Percentiles rank a stretch among this genome's conserved stretches.
Evolutionary conservation across 257 asterid species (phyloP).

Genomic region (Agastache rugosa): DNA sequence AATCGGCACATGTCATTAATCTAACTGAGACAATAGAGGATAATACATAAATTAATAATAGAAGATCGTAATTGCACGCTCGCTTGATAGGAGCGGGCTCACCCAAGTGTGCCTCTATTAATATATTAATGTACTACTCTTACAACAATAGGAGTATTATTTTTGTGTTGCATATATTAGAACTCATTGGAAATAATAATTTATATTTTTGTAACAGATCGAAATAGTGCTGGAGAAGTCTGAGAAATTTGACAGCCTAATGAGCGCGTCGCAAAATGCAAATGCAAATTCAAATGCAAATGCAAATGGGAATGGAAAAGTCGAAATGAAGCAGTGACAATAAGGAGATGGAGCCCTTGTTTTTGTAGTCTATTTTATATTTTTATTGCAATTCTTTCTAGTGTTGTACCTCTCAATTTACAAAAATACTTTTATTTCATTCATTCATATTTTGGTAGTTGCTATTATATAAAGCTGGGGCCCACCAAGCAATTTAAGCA

Average conservation of each 20-base stretch:
- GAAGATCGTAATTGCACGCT: too few species aligned
- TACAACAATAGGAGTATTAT: too few species aligned
- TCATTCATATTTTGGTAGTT: constrained; percentile 32
- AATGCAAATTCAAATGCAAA: background rate
- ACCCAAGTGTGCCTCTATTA: too few species aligned
- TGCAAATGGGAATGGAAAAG: constrained; percentile 34
- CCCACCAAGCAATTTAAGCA: constrained; percentile 25
- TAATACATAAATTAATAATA: too few species aligned
- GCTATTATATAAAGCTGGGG: constrained; percentile 29
- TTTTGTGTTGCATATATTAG: too few species aligned
- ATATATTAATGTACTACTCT: too few species aligned
- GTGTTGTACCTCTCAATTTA: constrained; percentile 41
- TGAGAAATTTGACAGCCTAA: constrained; percentile 75
- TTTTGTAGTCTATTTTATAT: constrained; percentile 27
- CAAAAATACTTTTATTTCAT: constrained; percentile 31
- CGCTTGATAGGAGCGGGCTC: too few species aligned
- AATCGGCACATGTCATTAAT: too few species aligned
- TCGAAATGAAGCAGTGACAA: constrained; percentile 47
- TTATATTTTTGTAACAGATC: constrained; percentile 41
- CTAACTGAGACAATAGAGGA: too few species aligned
- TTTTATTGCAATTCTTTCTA: constrained; percentile 28
- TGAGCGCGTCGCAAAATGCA: constrained; percentile 50
- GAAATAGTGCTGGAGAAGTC: constrained; percentile 84
- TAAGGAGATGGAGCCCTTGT: background rate
- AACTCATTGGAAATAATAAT: too few species aligned